phyloP scores from a whole-genome alignment of 192 early-diverging fungal genomes.

The Coemansia umbellata region DNA sequence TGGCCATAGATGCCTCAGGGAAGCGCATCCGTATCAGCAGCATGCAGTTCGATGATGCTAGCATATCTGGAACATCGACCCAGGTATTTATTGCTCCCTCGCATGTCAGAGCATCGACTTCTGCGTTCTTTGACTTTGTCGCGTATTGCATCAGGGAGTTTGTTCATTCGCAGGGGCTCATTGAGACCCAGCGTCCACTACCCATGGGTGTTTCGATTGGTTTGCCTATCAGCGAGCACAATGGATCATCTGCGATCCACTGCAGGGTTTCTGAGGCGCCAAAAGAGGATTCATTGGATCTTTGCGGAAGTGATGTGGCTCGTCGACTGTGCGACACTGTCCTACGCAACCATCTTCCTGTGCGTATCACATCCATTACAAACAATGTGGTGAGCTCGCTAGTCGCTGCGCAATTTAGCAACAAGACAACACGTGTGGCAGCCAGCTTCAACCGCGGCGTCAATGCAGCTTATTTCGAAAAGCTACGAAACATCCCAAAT shows the following conservation, averaged over 20 bases:
- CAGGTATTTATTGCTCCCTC: slow-evolving; percentile 57
- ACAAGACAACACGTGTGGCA: slow-evolving; percentile 71
- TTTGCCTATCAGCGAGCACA: slow-evolving; percentile 70
- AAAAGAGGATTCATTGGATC: slow-evolving; percentile 54
- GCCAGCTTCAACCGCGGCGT: slow-evolving; percentile 88
- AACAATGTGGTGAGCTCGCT: slow-evolving; percentile 93
- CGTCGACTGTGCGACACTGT: slow-evolving; percentile 69
- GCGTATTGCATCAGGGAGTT: slow-evolving; percentile 79
- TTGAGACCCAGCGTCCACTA: background rate
- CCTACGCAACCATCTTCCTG: slow-evolving; percentile 62
- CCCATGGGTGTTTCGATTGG: slow-evolving; percentile 86
- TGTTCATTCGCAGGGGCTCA: slow-evolving; percentile 38
- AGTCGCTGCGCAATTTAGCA: slow-evolving; percentile 72
- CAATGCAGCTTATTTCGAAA: slow-evolving; percentile 88
- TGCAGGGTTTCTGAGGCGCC: slow-evolving; percentile 38
- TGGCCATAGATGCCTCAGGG: slow-evolving; percentile 79
- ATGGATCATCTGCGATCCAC: background rate
- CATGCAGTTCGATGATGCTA: slow-evolving; percentile 59
- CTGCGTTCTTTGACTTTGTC: slow-evolving; percentile 69
- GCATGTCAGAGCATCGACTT: slow-evolving; percentile 15
- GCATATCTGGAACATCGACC: slow-evolving; percentile 55
- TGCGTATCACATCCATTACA: slow-evolving; percentile 79
- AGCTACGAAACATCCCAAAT: no score
- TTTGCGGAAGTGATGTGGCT: slow-evolving; percentile 73
- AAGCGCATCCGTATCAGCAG: slow-evolving; percentile 87